phyloP scores from a whole-genome alignment of 1,284 basidiomycete species.

The Ustilago esculenta region DNA sequence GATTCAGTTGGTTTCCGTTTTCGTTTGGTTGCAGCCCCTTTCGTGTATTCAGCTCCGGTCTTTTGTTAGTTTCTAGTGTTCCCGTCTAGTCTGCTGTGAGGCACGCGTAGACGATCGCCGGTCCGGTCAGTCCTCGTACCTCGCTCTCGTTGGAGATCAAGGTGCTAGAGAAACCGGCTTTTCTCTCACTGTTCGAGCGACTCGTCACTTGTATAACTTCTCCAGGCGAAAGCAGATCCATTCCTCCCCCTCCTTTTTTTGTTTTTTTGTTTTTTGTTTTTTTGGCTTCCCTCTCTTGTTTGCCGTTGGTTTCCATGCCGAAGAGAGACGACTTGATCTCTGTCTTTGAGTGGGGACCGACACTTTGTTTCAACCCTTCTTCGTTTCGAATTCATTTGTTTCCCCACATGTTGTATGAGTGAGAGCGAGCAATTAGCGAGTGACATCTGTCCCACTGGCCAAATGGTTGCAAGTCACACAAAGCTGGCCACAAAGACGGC shows the following conservation, averaged over 20 bases:
- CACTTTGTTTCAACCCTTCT: background rate
- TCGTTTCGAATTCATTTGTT: slow-evolving; percentile 14
- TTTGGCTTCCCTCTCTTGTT: background rate
- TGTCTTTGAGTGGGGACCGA: background rate
- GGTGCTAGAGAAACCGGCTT: slow-evolving; percentile 33
- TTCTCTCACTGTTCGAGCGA: slow-evolving; percentile 18
- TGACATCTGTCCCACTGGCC: no score
- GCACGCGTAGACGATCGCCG: slow-evolving; percentile 42
- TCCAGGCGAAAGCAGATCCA: slow-evolving; percentile 14
- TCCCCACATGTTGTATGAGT: no score
- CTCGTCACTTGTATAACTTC: slow-evolving; percentile 15
- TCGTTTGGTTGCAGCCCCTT: background rate
- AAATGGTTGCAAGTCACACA: no score
- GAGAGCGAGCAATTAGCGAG: no score
- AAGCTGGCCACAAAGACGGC: no score
- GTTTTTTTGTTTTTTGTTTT: background rate
- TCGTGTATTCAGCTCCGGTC: slow-evolving; percentile 5
- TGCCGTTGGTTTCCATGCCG: background rate
- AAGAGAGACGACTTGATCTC: background rate
- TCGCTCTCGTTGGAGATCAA: slow-evolving; percentile 8
- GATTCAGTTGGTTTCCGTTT: slow-evolving; percentile 3
- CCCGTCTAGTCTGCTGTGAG: slow-evolving; percentile 23
- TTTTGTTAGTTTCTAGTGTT: background rate
- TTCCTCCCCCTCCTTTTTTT: background rate
- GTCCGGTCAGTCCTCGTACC: slow-evolving; percentile 35